Base-by-base conservation (phyloP, 192 early-diverging fungal species). In the Pilaira anomala region DNA sequence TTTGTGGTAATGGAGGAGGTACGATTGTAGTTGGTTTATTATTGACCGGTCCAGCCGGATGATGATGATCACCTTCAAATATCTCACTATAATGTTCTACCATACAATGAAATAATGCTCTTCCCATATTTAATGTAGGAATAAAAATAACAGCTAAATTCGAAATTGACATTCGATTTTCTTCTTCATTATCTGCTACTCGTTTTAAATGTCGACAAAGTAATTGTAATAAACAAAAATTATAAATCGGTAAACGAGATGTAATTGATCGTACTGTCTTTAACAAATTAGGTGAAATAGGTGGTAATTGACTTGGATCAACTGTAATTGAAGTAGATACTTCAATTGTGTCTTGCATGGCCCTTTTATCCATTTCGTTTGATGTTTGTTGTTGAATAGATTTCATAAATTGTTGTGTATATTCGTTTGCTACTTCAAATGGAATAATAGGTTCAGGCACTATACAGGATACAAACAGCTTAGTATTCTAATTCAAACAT, bases 101-200 rank as follows among this genome's bases (percentile, higher is more conserved):
- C 51, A 86, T 76, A 3, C 77, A 73, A 22, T 76, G 71, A 44
- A 87, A 87, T 16, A 87, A 53, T 16, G 77, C 59, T 56, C 78
- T 77, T 12, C 80, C 76, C 29, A 87, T 77, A 12, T 75, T 74
- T 4, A 87, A 60, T 3, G 78, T 84, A 4, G 85, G 85, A n/a
- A 77, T 78, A 68, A 87, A 87, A 7, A 87, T 81, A 1, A 87
- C 70, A 2, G 77, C 85, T 16, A 87, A 63, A 45, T 87, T 87
- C 22, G 78, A 81, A 2, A 77, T 72, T 26, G 75, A 83, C 85
- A 87, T 87, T 45, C 80, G 76, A 62, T 84, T 87, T 46, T 74
- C 70, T 16, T 78, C 73, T 5, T 64, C 57, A 36, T 77, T 67
- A 30, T 58, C 75, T 11, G 74, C 76, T 16, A 87, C 73, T 28